A percentile compares a stretch with the other conserved stretches of the same genome.
Conservation (phyloP, 345 rosid genomes). For the Citrus sp. region DNA sequence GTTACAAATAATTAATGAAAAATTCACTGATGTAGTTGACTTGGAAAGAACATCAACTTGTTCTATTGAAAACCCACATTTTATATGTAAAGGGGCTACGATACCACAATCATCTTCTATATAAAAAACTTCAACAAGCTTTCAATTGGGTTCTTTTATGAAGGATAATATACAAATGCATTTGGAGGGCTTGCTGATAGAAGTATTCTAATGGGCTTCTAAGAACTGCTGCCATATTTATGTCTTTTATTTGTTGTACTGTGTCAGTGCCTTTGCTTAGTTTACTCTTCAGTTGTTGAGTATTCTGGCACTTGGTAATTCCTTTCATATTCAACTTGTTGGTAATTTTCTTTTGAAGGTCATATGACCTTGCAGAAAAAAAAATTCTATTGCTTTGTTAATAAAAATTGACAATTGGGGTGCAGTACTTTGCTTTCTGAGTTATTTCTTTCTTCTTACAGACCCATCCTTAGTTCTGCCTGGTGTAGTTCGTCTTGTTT, state of each 20-base stretch:
- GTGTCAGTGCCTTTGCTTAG: background rate
- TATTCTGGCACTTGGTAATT: background rate
- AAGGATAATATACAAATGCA: background rate
- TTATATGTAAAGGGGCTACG: background rate
- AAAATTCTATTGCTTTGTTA: background rate
- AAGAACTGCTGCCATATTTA: background rate
- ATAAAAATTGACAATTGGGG: conserved; percentile 11
- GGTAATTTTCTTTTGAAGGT: background rate
- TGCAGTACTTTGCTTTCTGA: background rate
- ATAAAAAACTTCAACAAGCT: background rate
- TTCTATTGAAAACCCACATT: background rate
- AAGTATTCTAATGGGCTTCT: background rate
- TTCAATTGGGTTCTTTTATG: background rate
- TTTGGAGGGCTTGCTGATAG: background rate
- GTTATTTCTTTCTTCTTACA: conserved; percentile 31
- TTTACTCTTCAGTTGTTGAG: background rate
- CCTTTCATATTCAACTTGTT: too few relatives aligned
- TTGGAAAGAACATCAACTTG: background rate
- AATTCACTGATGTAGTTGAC: background rate
- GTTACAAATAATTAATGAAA: background rate
- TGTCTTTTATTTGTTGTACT: background rate
- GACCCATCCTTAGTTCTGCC: conserved; percentile 72
- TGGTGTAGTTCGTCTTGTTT: conserved; percentile 48
- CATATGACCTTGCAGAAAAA: background rate
- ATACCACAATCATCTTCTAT: background rate